Percentiles rank a stretch among this genome's conserved stretches.
These are phyloP conservation scores for Penicillium odoratum DNA, from an alignment of 495 filamentous ascomycete genomes.

Conservation along the genomic window DNA sequence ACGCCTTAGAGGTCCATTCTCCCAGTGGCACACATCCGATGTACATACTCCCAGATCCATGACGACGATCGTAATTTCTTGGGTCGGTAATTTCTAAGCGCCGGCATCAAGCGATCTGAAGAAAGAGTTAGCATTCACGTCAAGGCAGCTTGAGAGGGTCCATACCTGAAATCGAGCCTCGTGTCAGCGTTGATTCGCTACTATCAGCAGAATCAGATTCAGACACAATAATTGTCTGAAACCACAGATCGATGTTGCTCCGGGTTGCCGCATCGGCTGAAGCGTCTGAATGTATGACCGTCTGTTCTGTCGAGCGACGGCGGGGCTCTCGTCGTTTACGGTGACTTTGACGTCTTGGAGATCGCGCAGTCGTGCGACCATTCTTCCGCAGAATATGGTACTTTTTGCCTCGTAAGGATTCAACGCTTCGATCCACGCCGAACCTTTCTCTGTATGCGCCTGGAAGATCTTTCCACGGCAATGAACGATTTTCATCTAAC, in stretches of 20 bases:
- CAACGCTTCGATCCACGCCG: too few relatives aligned
- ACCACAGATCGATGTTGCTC: neutral
- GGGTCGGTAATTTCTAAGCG: neutral
- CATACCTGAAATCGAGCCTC: neutral
- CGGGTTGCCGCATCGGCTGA: neutral
- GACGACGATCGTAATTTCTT: neutral
- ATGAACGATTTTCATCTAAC: slow-evolving; percentile 8
- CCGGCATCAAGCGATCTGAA: neutral
- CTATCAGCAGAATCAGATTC: neutral
- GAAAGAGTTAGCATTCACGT: neutral
- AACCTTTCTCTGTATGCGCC: too few relatives aligned
- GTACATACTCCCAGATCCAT: too few relatives aligned
- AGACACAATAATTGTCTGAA: neutral
- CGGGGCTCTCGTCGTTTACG: neutral
- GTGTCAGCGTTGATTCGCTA: neutral
- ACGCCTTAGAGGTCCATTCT: neutral
- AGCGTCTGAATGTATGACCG: neutral
- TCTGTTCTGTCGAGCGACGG: neutral
- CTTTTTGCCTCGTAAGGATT: slow-evolving; percentile 16
- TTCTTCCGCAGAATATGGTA: slow-evolving; percentile 15
- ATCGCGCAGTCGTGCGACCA: neutral
- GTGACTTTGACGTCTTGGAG: neutral
- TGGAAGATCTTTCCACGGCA: slow-evolving; percentile 12
- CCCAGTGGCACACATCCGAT: neutral
- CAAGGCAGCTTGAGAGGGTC: neutral